These are phyloP conservation scores for Dimargaris cristalligena DNA, from an alignment of 192 early-diverging fungal species.

Conservation along the genomic window DNA sequence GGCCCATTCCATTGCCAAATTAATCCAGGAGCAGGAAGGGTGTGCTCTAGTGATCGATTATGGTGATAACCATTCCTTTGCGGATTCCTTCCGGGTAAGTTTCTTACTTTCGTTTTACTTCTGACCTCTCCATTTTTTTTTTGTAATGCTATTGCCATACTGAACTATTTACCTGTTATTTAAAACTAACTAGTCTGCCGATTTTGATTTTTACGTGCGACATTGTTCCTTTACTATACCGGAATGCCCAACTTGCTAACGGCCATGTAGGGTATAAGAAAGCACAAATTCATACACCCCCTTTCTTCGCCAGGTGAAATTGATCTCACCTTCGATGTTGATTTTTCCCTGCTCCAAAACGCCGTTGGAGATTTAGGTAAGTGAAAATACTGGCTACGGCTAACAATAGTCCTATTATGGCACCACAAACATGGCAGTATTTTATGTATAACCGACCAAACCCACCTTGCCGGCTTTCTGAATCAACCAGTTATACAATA, in stretches of 20 bases:
- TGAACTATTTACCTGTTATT: no score
- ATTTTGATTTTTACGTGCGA: no score
- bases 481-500: slow-evolving; percentile 6
- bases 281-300: slow-evolving; percentile 62
- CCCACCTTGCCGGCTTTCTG: background rate
- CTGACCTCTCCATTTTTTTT: no score
- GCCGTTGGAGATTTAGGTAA: slow-evolving; percentile 28
- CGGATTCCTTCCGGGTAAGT: slow-evolving; percentile 60
- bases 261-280: slow-evolving; percentile 48
- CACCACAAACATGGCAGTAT: slow-evolving; percentile 8
- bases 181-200: no score
- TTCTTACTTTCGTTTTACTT: no score
- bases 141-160: no score
- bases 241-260: no score
- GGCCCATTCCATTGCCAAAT: slow-evolving; percentile 45
- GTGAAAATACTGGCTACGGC: background rate
- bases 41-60: slow-evolving; percentile 76
- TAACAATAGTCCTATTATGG: background rate
- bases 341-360: slow-evolving; percentile 59
- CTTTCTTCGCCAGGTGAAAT: slow-evolving; percentile 65
- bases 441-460: background rate
- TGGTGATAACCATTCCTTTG: slow-evolving; percentile 56
- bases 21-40: slow-evolving; percentile 50
- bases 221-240: no score
- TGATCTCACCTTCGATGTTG: slow-evolving; percentile 87